These are phyloP conservation scores for Dissophora ornata DNA, from an alignment of 192 early-diverging fungal genomes.

Conservation along the genomic window DNA sequence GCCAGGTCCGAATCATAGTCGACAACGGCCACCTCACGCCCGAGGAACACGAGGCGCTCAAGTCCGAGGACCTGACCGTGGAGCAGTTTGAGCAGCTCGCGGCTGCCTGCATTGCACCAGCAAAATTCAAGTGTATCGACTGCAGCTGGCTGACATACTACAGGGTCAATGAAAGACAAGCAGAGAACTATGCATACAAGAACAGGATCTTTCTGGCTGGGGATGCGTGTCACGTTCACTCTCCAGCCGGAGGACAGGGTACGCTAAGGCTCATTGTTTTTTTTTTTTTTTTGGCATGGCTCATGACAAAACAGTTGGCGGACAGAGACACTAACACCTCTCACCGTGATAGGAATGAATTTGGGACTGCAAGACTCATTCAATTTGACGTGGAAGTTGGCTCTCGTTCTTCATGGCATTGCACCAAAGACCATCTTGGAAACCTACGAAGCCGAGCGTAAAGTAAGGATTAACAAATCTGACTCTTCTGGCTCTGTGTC, in stretches of 20 bases:
- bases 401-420: slow-evolving; percentile 48
- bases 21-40: slow-evolving; percentile 41
- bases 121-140: slow-evolving; percentile 28
- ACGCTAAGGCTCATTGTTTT: not conserved
- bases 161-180: slow-evolving; percentile 42
- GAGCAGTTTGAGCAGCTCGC: slow-evolving; percentile 17
- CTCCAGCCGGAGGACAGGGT: slow-evolving; percentile 56
- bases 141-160: slow-evolving; percentile 37
- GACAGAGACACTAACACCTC: not conserved
- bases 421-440: slow-evolving; percentile 30
- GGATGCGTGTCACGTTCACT: slow-evolving; percentile 56
- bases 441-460: slow-evolving; percentile 34
- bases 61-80: slow-evolving; percentile 15
- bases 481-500: no score
- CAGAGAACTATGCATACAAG: slow-evolving; percentile 40
- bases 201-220: slow-evolving; percentile 58
- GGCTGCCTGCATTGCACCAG: slow-evolving; percentile 7
- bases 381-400: slow-evolving; percentile 62
- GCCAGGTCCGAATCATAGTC: slow-evolving; percentile 23
- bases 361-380: slow-evolving; percentile 57
- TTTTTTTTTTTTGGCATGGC: no score
- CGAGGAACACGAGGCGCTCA: slow-evolving; percentile 34
- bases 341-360: slow-evolving; percentile 50
- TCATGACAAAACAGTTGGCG: no score
- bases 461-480: slow-evolving; percentile 18